Evolutionary conservation across 164 flowering plant species (phyloP), one percentile per base, ranked within the genome.

Genomic region (Kalanchoe fedtschenkoi): DNA sequence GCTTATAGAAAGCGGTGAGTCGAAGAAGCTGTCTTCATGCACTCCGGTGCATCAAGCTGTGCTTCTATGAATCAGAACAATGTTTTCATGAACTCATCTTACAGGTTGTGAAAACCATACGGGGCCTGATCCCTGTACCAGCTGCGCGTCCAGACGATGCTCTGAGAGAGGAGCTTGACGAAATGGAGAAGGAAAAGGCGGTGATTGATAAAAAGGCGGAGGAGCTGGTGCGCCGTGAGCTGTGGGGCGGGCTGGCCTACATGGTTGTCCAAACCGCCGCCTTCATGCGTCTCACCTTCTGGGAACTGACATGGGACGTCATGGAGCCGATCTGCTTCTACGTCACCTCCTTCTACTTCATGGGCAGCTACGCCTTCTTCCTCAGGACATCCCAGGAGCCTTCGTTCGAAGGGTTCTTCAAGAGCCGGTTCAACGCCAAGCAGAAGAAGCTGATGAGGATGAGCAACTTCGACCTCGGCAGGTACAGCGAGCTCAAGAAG

Each of bases 271-370:
- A 86, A 66, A 86, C 93, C 3, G 78, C 77, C 0, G 89, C 68
- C 22, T 81, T 84, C 77, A 79, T 86, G 89, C 80, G 93, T 75
- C 81, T 86, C 9, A 86, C 93, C 0, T 86, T 86, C 61, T 86
- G 93, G 93, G 93, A 86, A 54, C 81, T 86, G 0, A 70, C 93
- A 0, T 86, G 93, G 93, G 93, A 86, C 54, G 89, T 86, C 5
- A 86, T 86, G 93, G 93, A 86, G 55, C 89, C 93, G 10, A 81
- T 86, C 42, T 86, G 93, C 78, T 86, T 82, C 76, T 86, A 72
- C 60, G 78, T 84, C 0, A 82, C 89, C 1, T 86, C 93, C 5
- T 19, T 68, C 30, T 84, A 84, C 69, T 82, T 74, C 82, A 77
- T 81, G 81, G 82, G 72, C 7, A 82, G 84, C 37, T 86, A 84